Evolutionary conservation across 2,329 filamentous ascomycete genomes (phyloP), one percentile per base, ranked within the genome.

Genomic region (Saccharata proteae): DNA sequence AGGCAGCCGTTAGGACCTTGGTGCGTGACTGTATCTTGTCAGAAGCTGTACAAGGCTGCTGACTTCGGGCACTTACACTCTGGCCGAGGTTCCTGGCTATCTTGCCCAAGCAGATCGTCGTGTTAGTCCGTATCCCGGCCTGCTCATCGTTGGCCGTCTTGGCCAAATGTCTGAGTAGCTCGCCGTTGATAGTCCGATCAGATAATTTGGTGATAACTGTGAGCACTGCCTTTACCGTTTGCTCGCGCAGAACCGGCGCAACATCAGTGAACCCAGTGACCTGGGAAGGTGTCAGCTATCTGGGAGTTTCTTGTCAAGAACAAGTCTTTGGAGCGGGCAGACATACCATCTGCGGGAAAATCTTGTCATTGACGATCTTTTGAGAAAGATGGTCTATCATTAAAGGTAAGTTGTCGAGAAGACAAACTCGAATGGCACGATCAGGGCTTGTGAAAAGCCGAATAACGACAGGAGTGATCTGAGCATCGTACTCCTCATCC

Each of bases 141-240:
- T 98, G 88, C 46, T 96, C 90, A 40, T 98, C 90, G 45, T 96
- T 98, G 26, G 90, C 85, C 2, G 88, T 94, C 54, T 93, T 94
- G 25, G 90, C 90, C 16, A 98, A 68, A 48, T 93, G 80, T 45
- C 80, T 81, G 14, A 98, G 63, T 8, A 98, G 67, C 44, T 98
- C 90, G 32, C 90, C 88, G 43, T 98, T 98, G 44, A 96, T 78
- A 6, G 81, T 81, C 21, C 90, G 75, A 47, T 98, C 90, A 1
- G 85, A 93, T 0, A 98, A 67, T 57, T 98, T 98, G 16, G 69
- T 67, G 34, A 96, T 80, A 26, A 98, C 73, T 1, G 80, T 77
- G 6, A 98, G 67, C 1, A 98, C 82, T 12, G 88, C 86, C 52
- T 96, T 96, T 30, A 98, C 74, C 0, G 90, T 96, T 58, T 96